These are phyloP conservation scores for Avena insularis DNA, from an alignment of 176 grass and related monocot genomes.

Conservation along the genomic window DNA sequence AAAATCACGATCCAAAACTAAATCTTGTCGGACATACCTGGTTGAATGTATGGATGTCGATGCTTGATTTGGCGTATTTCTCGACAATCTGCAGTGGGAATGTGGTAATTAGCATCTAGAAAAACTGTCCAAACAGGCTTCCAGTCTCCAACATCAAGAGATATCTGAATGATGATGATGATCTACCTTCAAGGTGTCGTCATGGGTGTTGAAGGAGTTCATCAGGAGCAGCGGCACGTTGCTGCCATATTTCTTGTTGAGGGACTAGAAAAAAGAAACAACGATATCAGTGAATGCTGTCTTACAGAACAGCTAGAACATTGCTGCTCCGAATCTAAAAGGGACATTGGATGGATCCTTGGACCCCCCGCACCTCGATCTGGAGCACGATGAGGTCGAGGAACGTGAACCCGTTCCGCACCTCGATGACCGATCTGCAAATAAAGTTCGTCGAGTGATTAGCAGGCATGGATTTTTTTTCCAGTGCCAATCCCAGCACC, in stretches of 20 bases:
- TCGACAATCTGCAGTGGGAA: conserved; percentile 71
- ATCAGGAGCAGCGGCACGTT: conserved; percentile 95
- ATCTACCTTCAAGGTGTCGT: conserved; percentile 81
- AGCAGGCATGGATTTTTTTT: not conserved
- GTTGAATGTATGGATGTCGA: conserved; percentile 95
- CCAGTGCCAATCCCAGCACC: not conserved
- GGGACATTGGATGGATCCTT: not conserved
- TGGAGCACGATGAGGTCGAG: conserved; percentile 95
- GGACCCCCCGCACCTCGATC: conserved; percentile 65
- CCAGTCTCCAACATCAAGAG: not conserved
- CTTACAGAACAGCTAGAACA: not conserved
- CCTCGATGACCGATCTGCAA: conserved; percentile 90
- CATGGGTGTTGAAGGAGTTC: conserved; percentile 98
- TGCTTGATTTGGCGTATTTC: conserved; percentile 79
- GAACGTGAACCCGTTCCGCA: conserved; percentile 91
- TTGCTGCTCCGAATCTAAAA: not conserved
- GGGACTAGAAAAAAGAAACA: conserved; percentile 47
- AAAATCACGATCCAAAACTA: not conserved
- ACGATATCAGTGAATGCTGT: not conserved
- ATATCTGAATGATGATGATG: not conserved
- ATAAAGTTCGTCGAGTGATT: not conserved
- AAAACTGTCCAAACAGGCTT: not conserved
- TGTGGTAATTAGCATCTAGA: conserved; percentile 7
- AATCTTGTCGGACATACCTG: conserved; percentile 46
- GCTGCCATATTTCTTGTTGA: conserved; percentile 95